Percentiles rank a stretch among this genome's conserved stretches.
Conservation (phyloP, 371 early-diverging fungal species). For the Aphelidium insulamus region DNA sequence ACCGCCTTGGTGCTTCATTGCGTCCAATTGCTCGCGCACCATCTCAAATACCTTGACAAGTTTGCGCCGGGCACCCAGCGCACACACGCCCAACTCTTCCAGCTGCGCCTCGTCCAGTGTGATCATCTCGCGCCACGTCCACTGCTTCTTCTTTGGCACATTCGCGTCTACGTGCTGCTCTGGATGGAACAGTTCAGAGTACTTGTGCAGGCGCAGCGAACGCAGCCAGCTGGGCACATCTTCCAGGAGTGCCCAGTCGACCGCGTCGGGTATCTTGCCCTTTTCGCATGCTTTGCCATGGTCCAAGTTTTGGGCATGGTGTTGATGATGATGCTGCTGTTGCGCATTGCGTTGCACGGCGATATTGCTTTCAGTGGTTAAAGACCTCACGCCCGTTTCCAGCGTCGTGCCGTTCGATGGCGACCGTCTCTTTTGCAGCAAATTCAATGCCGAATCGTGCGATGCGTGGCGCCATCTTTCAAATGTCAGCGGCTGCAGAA, state of each 20-base stretch:
- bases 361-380: no score
- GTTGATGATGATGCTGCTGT: no score
- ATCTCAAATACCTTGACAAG: constrained; percentile 86
- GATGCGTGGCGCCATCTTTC: no score
- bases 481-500: no score
- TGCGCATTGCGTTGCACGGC: no score
- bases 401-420: no score
- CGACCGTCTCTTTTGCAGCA: no score
- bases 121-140: constrained; percentile 4
- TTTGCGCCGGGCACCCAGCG: constrained; percentile 82
- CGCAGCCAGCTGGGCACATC: constrained; percentile 86
- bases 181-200: constrained; percentile 17
- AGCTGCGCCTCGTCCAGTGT: constrained; percentile 9
- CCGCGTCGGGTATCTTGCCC: no score
- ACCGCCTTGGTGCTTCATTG: neutral
- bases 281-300: no score
- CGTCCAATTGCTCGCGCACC: constrained; percentile 25
- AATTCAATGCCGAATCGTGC: no score
- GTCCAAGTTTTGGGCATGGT: no score
- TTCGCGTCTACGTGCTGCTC: constrained; percentile 8
- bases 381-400: no score
- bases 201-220: constrained; percentile 79
- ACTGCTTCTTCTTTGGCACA: constrained; percentile 9
- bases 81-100: constrained; percentile 67
- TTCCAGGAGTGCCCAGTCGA: constrained; percentile 4